Conservation (phyloP, 306 rosid genomes). For the Cicer cuneatum region DNA sequence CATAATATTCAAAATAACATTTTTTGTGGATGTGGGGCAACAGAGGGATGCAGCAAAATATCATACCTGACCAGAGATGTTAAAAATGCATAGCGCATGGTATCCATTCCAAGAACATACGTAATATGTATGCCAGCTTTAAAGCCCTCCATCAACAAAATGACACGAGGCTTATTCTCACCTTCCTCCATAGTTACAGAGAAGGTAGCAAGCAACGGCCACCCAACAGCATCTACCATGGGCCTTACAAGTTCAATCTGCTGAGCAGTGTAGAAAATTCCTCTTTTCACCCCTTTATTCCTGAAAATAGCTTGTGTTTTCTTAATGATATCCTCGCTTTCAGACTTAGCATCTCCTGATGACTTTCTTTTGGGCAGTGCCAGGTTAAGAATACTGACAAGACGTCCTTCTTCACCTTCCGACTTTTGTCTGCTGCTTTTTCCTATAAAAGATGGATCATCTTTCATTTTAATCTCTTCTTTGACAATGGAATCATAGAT, state of each 20-base stretch:
- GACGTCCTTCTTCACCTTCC: constrained; percentile 89
- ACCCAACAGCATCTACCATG: constrained; percentile 99
- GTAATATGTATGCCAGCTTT: constrained; percentile 97
- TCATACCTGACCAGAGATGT: constrained; percentile 92
- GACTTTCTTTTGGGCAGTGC: constrained; percentile 85
- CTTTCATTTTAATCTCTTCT: constrained; percentile 95
- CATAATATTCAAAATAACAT: background rate
- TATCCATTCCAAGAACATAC: constrained; percentile 94
- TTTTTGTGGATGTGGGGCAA: background rate
- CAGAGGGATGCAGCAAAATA: constrained; percentile 17
- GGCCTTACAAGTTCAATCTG: constrained; percentile 99
- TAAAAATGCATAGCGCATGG: constrained; percentile 99
- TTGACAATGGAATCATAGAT: constrained; percentile 90
- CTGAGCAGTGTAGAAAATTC: constrained; percentile 88
- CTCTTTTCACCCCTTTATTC: constrained; percentile 81
- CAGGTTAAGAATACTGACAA: constrained; percentile 91
- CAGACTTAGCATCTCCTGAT: constrained; percentile 73
- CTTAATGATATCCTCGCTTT: constrained; percentile 94
- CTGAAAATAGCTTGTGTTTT: constrained; percentile 91
- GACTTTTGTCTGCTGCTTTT: constrained; percentile 73
- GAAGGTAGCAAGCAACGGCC: constrained; percentile 99
- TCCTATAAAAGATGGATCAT: constrained; percentile 63
- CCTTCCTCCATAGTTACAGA: constrained; percentile 99
- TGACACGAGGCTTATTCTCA: constrained; percentile 89
- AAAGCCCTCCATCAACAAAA: constrained; percentile 97